A percentile compares a stretch with the other conserved stretches of the same genome.
These are phyloP conservation scores for Claviceps capensis DNA, from an alignment of 2,329 filamentous ascomycete genomes.

Conservation along the genomic window DNA sequence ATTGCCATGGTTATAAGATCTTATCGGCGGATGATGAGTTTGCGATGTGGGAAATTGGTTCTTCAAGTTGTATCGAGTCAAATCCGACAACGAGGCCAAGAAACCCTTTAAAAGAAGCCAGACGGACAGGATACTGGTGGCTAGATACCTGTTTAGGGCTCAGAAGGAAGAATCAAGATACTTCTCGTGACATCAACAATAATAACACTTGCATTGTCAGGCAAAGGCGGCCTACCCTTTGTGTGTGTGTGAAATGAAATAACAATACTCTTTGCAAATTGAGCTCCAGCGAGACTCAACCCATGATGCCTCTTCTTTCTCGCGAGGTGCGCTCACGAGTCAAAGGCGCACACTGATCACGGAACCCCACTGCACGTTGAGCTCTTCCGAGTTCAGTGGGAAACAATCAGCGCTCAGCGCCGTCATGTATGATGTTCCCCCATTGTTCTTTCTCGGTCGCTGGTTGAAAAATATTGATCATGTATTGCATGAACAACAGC, in stretches of 20 bases:
- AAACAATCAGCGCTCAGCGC: too few relatives aligned
- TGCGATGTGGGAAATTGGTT: neutral
- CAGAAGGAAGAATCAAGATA: too few relatives aligned
- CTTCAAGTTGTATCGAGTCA: neutral
- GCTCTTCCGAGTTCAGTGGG: too few relatives aligned
- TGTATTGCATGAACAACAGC: too few relatives aligned
- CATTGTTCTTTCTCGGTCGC: too few relatives aligned
- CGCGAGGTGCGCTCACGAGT: too few relatives aligned
- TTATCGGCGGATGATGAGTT: neutral
- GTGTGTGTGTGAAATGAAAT: neutral
- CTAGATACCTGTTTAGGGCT: too few relatives aligned
- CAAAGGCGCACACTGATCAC: neutral
- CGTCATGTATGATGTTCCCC: too few relatives aligned
- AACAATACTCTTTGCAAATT: neutral
- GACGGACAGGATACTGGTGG: too few relatives aligned
- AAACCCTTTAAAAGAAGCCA: too few relatives aligned
- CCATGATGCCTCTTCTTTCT: neutral
- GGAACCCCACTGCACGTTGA: too few relatives aligned
- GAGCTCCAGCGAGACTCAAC: neutral
- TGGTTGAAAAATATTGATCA: too few relatives aligned
- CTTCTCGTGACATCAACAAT: neutral
- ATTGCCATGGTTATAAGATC: neutral
- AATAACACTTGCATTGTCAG: neutral
- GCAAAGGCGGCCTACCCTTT: neutral
- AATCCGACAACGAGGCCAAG: neutral